Percentiles rank a stretch among this genome's conserved stretches.
phyloP scores from a whole-genome alignment of 2,329 filamentous ascomycete species.

The Venturia asperata region DNA sequence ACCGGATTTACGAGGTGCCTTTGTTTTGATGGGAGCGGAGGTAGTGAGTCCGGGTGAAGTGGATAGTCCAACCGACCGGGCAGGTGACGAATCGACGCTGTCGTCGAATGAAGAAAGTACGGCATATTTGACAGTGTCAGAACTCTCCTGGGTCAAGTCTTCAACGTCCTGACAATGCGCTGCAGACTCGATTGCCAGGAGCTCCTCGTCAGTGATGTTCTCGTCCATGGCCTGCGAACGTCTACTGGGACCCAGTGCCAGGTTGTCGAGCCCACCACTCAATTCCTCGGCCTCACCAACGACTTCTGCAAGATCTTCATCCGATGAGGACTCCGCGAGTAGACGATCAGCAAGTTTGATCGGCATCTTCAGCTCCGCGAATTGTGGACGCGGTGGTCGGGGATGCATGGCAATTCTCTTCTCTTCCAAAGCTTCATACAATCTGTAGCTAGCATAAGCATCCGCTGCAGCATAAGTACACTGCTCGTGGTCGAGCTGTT shows the following conservation, averaged over 20 bases:
- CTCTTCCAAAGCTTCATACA: slow-evolving; percentile 65
- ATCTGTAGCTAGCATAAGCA: slow-evolving; percentile 68
- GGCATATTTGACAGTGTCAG: background rate
- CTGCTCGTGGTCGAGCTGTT: slow-evolving; percentile 55
- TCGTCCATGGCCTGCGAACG: background rate
- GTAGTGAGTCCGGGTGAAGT: background rate
- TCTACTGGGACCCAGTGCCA: background rate
- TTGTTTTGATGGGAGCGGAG: background rate
- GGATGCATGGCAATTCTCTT: slow-evolving; percentile 61
- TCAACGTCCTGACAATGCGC: background rate
- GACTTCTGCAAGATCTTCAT: background rate
- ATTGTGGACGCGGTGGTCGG: slow-evolving; percentile 60
- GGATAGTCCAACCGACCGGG: background rate
- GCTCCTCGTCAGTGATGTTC: background rate
- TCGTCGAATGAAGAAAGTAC: background rate
- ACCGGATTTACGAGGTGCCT: background rate
- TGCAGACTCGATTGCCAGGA: background rate
- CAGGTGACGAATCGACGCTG: background rate
- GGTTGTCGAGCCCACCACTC: background rate
- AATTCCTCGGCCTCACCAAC: background rate
- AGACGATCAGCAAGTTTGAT: slow-evolving; percentile 45
- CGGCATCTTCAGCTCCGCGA: slow-evolving; percentile 59
- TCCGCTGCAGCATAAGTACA: slow-evolving; percentile 56
- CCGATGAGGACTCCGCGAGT: slow-evolving; percentile 22
- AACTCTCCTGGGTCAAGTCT: background rate